Percentiles rank a stretch among this genome's conserved stretches.
phyloP scores from a whole-genome alignment of 2,329 filamentous ascomycete species.

The Trichophyton simii region DNA sequence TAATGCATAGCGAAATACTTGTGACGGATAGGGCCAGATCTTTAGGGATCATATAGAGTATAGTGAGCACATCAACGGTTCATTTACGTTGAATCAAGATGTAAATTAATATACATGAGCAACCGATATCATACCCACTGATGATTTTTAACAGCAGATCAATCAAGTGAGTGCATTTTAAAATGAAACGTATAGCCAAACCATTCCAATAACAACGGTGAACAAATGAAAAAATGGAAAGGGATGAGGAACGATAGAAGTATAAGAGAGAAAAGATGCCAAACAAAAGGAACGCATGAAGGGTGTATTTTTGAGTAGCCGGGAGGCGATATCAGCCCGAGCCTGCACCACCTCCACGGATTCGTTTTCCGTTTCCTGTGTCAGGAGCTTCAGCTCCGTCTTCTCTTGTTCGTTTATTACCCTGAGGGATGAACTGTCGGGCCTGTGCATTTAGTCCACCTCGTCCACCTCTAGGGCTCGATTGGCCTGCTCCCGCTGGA shows the following conservation, averaged over 20 bases:
- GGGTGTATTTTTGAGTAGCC: background rate
- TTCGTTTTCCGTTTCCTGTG: constrained; percentile 35
- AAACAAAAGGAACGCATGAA: background rate
- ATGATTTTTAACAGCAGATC: background rate
- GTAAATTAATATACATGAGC: background rate
- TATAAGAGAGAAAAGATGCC: background rate
- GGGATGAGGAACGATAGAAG: background rate
- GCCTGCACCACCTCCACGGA: constrained; percentile 28
- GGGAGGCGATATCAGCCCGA: background rate
- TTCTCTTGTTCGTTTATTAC: constrained; percentile 45
- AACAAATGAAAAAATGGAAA: background rate
- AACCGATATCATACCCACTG: background rate
- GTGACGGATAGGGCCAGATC: background rate
- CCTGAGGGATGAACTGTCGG: constrained; percentile 44
- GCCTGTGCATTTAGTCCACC: constrained; percentile 38
- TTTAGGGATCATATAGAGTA: background rate
- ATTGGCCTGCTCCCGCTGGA: constrained; percentile 20
- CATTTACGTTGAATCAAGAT: background rate
- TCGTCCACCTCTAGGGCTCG: constrained; percentile 22
- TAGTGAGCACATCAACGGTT: background rate
- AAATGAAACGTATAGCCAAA: background rate
- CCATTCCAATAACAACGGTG: background rate
- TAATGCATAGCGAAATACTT: background rate
- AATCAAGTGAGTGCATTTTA: background rate
- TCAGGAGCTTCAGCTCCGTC: constrained; percentile 32